Evolutionary conservation across 2,329 filamentous ascomycete genomes (phyloP), one percentile per base, ranked within the genome.

Genomic region (Penicillium sp.): DNA sequence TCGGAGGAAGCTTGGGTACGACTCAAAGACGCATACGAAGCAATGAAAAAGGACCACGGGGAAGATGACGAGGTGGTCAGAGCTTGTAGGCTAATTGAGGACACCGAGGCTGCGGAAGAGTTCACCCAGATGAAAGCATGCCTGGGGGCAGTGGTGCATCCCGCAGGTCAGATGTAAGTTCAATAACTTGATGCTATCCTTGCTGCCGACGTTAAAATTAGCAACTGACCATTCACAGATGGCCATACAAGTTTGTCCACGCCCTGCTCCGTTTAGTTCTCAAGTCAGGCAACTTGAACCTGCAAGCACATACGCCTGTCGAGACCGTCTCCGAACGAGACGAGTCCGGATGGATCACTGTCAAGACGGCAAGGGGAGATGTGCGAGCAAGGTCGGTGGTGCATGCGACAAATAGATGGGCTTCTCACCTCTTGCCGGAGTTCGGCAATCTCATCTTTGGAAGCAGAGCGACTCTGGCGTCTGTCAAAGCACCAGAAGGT

Each of bases 401-500:
- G 14, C 42, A 44, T 32, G 42, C 42, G 7, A 44, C 42, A 21
- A 44, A 44, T 32, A 14, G 42, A 44, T 44, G 42, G 42, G 42
- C 42, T 5, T 44, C 42, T 32, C 42, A 44, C 14, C 42, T 44
- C 14, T 8, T 44, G 18, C 42, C 42, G 27, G 42, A 44, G 14
- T 44, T 44, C 42, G 8, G 8, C n/a, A 44, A 44, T 44, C 27
- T 44, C 42, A 44, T 44, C 24, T 44, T 44, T 32, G 42, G 42
- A 7, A 44, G n/a, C 5, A 44, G 42, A 32, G 24, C 42, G 14
- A 44, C 42, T 44, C 16, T 44, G 27, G 42, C 42, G 21, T 44
- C 42, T 1, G 31, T 44, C 42, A 44, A 44, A 44, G 42, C 42
- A 32, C 42, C 24, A 32, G 42, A 44, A 11, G 42, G 24, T 18